These are phyloP conservation scores for Malbranchea cinnamomea DNA, from an alignment of 2,329 filamentous ascomycete species.

Conservation along the genomic window DNA sequence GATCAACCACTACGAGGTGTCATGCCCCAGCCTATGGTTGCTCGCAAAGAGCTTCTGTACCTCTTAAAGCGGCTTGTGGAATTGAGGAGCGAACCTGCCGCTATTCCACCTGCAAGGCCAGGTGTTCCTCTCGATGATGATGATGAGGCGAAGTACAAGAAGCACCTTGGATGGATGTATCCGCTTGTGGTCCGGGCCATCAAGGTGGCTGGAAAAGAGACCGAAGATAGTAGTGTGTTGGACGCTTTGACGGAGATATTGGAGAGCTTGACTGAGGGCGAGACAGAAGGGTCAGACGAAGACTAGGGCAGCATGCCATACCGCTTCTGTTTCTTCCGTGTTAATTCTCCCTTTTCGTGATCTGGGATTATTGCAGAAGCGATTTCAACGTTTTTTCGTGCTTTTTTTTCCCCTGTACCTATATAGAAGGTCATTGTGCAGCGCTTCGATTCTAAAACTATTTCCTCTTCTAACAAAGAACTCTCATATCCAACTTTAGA, in stretches of 20 bases:
- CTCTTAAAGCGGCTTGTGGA: slow-evolving; percentile 51
- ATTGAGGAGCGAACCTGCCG: slow-evolving; percentile 53
- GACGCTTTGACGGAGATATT: slow-evolving; percentile 44
- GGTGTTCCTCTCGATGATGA: slow-evolving; percentile 6
- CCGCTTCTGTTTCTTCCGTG: neutral
- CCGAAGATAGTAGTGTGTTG: slow-evolving; percentile 23
- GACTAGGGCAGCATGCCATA: neutral
- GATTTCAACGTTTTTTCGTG: no score
- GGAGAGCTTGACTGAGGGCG: slow-evolving; percentile 40
- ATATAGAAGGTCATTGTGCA: no score
- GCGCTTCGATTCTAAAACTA: no score
- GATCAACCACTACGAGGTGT: slow-evolving; percentile 80
- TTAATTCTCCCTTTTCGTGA: neutral
- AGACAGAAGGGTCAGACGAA: neutral
- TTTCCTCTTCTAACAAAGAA: no score
- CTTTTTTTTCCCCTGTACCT: no score
- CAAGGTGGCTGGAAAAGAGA: slow-evolving; percentile 26
- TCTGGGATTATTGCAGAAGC: no score
- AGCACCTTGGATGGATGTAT: slow-evolving; percentile 69
- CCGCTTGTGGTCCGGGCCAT: slow-evolving; percentile 42
- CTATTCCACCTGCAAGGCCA: slow-evolving; percentile 40
- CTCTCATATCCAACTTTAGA: no score
- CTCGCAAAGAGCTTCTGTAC: slow-evolving; percentile 63
- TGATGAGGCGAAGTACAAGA: slow-evolving; percentile 35
- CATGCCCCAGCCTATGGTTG: slow-evolving; percentile 74